These are phyloP conservation scores for Spathaspora gorwiae DNA, from an alignment of 805 yeast genomes.

Conservation along the genomic window DNA sequence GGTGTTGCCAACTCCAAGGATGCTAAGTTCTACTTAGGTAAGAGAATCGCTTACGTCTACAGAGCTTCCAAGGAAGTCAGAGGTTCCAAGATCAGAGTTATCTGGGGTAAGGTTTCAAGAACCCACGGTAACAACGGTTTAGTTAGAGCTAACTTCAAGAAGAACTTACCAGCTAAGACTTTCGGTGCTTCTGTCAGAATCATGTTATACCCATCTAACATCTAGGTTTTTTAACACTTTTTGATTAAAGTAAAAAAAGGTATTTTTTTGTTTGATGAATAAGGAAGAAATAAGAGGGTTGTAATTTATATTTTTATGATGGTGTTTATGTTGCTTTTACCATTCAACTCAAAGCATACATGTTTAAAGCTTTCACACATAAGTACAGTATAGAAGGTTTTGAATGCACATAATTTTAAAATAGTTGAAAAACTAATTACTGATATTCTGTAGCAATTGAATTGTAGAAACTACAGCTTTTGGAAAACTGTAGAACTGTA, in stretches of 20 bases:
- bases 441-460: too few species aligned
- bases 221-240: conserved; percentile 50
- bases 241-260: background rate
- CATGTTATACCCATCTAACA: conserved; percentile 99
- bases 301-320: conserved; percentile 1
- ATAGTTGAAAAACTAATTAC: background rate
- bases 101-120: conserved; percentile 99
- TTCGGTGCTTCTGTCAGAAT: conserved; percentile 99
- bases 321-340: conserved; percentile 2
- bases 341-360: conserved; percentile 1
- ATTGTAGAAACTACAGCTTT: too few species aligned
- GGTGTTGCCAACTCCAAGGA: conserved; percentile 90
- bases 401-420: conserved; percentile 3
- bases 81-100: conserved; percentile 98
- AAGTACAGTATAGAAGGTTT: conserved; percentile 3
- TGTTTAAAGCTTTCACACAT: background rate
- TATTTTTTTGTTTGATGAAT: background rate
- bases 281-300: background rate
- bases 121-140: conserved; percentile 98
- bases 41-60: conserved; percentile 99
- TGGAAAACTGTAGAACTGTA: too few species aligned
- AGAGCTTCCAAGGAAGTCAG: conserved; percentile 96
- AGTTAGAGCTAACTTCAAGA: conserved; percentile 98
- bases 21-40: conserved; percentile 98
- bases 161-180: conserved; percentile 98